phyloP scores from a whole-genome alignment of 495 filamentous ascomycete genomes.

The Aspergillus sclerotioniger region DNA sequence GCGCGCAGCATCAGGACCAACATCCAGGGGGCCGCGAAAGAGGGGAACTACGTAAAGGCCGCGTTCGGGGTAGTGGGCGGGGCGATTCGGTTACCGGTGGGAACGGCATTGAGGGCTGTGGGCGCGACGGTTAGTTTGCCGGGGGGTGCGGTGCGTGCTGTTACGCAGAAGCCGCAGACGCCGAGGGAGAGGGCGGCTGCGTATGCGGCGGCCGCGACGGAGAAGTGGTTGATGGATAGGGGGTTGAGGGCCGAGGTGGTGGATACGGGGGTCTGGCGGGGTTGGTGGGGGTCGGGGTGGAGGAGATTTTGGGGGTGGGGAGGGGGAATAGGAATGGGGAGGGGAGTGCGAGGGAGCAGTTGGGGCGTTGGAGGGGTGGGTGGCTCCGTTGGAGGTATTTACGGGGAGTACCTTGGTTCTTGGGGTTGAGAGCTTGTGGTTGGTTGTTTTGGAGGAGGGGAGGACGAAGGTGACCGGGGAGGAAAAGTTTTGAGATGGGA shows the following conservation, averaged over 20 bases:
- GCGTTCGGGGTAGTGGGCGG: neutral
- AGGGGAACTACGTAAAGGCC: neutral
- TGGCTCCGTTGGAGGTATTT: neutral
- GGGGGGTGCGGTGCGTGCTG: neutral
- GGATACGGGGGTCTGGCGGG: neutral
- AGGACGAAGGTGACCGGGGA: too few species aligned
- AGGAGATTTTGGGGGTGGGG: neutral
- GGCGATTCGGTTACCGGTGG: neutral
- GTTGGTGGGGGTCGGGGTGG: neutral
- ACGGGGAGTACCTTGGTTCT: neutral
- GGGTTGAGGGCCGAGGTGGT: neutral
- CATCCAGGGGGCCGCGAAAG: neutral
- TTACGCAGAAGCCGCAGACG: constrained; percentile 1
- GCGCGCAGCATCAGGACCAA: neutral
- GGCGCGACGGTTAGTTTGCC: neutral
- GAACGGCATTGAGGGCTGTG: neutral
- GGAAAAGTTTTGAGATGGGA: too few species aligned
- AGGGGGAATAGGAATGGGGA: neutral
- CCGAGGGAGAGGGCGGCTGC: neutral
- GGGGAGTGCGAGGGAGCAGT: neutral
- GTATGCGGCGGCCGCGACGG: neutral
- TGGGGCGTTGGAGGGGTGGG: neutral
- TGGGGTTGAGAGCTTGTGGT: neutral
- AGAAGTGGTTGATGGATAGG: neutral
- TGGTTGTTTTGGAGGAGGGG: neutral